These are phyloP conservation scores for Rhizopogon roseolus DNA, from an alignment of 768 basidiomycete genomes.

Conservation along the genomic window DNA sequence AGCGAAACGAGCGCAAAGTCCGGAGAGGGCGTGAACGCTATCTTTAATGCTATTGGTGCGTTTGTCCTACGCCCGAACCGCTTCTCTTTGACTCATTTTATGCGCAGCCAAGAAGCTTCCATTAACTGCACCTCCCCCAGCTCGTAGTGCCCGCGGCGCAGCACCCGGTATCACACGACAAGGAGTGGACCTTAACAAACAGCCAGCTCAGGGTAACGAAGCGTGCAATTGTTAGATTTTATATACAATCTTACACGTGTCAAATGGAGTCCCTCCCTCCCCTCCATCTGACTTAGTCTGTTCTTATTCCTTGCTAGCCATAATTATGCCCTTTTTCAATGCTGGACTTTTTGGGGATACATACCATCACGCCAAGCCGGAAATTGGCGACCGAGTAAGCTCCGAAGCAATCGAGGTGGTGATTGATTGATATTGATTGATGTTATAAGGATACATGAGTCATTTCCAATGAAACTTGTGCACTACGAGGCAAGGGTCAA, in stretches of 20 bases:
- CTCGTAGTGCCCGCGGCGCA: slow-evolving; percentile 47
- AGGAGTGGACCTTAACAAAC: slow-evolving; percentile 82
- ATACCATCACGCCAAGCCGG: neutral
- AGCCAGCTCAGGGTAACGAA: slow-evolving; percentile 50
- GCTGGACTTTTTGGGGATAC: slow-evolving; percentile 20
- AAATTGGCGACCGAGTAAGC: neutral
- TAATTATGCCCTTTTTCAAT: slow-evolving; percentile 25
- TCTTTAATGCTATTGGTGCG: slow-evolving; percentile 84
- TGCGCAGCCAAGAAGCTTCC: slow-evolving; percentile 81
- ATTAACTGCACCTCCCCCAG: slow-evolving; percentile 65
- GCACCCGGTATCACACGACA: slow-evolving; percentile 45
- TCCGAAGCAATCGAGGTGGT: neutral
- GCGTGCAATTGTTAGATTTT: slow-evolving; percentile 68
- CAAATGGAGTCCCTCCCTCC: neutral
- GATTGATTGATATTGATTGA: too few species aligned
- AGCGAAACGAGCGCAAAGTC: slow-evolving; percentile 88
- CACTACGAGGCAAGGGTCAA: too few species aligned
- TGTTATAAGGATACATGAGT: too few species aligned
- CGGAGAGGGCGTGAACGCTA: slow-evolving; percentile 80
- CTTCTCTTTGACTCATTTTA: neutral
- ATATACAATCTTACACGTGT: slow-evolving; percentile 1
- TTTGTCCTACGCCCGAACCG: neutral
- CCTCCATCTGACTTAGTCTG: slow-evolving; percentile 10
- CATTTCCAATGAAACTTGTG: too few species aligned
- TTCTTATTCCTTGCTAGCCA: slow-evolving; percentile 15